phyloP scores from a whole-genome alignment of 805 yeast species.

The Saccharomycopsis sp. region DNA sequence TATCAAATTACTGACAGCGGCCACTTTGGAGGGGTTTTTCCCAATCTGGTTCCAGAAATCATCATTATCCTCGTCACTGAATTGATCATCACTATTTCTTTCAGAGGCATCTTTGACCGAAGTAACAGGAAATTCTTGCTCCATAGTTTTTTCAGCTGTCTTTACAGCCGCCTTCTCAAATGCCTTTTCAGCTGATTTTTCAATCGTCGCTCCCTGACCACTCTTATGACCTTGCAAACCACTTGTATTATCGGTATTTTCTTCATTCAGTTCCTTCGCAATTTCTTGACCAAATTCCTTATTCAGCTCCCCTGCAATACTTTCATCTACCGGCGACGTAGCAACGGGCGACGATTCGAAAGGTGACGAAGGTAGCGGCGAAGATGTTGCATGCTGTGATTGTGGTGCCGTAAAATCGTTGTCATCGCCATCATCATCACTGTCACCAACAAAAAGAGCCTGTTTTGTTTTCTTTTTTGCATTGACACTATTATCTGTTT shows the following conservation, averaged over 20 bases:
- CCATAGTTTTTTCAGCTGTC: not conserved
- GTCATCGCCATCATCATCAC: conserved; percentile 11
- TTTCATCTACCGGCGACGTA: not conserved
- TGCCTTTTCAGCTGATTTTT: not conserved
- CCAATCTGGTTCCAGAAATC: not conserved
- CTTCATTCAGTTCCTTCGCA: too few relatives aligned
- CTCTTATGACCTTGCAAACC: too few relatives aligned
- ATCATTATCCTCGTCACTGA: conserved; percentile 10
- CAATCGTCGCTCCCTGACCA: too few relatives aligned
- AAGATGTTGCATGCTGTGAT: not conserved
- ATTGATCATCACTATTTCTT: not conserved
- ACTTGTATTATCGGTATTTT: too few relatives aligned
- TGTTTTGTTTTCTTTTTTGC: not conserved
- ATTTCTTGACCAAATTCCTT: too few relatives aligned
- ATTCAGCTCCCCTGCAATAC: not conserved
- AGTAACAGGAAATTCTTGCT: not conserved
- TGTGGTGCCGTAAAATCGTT: conserved; percentile 7
- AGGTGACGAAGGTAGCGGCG: too few relatives aligned
- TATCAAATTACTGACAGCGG: too few relatives aligned
- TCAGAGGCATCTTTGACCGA: not conserved
- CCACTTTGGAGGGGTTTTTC: not conserved
- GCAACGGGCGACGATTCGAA: not conserved
- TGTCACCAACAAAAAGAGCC: not conserved
- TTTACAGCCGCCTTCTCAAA: not conserved
- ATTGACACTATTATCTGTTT: not conserved